Conservation (phyloP, 2,329 filamentous ascomycete genomes). For the Cytospora chrysosperma region DNA sequence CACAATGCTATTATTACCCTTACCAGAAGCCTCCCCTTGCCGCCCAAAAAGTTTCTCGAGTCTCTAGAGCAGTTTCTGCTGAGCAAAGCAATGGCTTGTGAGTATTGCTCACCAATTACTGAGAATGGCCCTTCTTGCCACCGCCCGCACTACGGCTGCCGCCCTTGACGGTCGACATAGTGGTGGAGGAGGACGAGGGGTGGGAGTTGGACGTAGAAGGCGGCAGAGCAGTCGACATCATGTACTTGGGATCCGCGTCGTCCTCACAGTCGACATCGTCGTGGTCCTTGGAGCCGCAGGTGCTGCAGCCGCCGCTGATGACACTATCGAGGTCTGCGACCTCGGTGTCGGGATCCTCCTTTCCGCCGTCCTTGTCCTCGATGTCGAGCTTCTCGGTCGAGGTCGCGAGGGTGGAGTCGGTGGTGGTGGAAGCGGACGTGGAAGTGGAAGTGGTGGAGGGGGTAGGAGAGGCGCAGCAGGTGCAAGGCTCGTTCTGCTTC, state of each 20-base stretch:
- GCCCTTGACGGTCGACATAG: no score
- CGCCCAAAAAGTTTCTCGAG: background rate
- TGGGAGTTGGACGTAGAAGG: background rate
- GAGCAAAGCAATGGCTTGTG: background rate
- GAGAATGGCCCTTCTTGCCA: background rate
- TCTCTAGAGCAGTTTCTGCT: background rate
- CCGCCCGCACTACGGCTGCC: background rate
- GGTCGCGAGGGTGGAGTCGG: background rate
- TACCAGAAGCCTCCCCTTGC: background rate
- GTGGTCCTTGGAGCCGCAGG: background rate
- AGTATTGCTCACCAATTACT: background rate
- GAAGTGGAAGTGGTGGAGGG: background rate
- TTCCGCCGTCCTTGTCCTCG: background rate
- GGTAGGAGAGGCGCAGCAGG: background rate
- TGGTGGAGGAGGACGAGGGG: background rate
- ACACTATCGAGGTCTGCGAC: background rate
- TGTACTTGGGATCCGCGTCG: background rate
- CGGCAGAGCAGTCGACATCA: slow-evolving; percentile 4
- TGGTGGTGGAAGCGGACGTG: background rate
- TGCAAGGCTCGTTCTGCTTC: background rate
- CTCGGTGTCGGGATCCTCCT: background rate
- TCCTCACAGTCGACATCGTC: background rate
- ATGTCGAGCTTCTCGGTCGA: background rate
- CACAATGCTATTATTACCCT: background rate
- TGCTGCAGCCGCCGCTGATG: background rate